A percentile compares a stretch with the other conserved stretches of the same genome.
Conservation (phyloP, 345 rosid species). For the Microthlaspi erraticum region DNA sequence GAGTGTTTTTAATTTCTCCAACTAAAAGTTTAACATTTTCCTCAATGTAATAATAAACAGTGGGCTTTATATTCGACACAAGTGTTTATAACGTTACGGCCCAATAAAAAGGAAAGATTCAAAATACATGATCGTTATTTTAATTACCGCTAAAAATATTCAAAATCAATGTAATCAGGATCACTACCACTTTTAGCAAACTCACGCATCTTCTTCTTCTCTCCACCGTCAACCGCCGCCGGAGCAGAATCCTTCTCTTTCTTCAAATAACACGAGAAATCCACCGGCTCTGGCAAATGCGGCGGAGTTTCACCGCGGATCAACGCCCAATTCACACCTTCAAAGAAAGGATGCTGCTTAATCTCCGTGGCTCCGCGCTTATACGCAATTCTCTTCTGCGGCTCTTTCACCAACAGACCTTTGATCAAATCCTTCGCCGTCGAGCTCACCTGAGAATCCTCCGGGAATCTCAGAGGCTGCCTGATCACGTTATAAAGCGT, state of each 20-base stretch:
- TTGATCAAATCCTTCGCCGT: constrained; percentile 63
- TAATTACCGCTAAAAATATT: constrained; percentile 28
- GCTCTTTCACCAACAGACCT: constrained; percentile 64
- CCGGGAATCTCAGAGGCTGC: constrained; percentile 60
- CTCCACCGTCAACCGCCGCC: constrained; percentile 13
- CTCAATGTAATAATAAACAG: no score
- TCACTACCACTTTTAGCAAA: constrained; percentile 23
- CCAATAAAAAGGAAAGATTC: no score
- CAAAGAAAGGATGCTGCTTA: constrained; percentile 71
- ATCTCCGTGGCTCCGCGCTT: constrained; percentile 71
- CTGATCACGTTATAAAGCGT: constrained; percentile 64
- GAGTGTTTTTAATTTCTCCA: background rate
- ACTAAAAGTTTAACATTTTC: no score
- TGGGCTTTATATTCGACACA: no score
- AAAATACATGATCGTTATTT: no score
- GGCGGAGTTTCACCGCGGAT: constrained; percentile 43
- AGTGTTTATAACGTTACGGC: no score
- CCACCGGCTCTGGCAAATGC: constrained; percentile 42
- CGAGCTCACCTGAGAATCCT: constrained; percentile 50
- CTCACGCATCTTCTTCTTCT: constrained; percentile 15
- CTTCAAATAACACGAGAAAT: constrained; percentile 28
- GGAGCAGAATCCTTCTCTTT: constrained; percentile 32
- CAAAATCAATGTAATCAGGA: constrained; percentile 46
- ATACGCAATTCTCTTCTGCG: constrained; percentile 57
- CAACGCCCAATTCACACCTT: constrained; percentile 70